Evolutionary conservation across 352 stramenopile genomes (phyloP).

Genomic region (Phytophthora megakarya): DNA sequence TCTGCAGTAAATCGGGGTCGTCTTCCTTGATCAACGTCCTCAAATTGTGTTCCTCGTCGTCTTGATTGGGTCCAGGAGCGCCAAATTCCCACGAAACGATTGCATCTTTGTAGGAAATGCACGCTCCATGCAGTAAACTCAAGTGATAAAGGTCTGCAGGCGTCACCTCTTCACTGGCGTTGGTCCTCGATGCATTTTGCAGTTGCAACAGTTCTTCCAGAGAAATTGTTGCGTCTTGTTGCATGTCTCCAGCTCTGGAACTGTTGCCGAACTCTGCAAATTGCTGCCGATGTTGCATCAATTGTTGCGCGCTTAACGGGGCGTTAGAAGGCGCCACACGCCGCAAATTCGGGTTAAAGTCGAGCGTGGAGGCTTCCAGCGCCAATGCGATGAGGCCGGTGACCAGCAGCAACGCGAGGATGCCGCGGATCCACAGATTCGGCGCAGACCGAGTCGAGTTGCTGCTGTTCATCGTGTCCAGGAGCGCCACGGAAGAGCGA

Average conservation of each 20-base stretch:
- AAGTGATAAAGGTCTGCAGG: constrained; percentile 48
- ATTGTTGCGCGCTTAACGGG: constrained; percentile 10
- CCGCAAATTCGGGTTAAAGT: constrained; percentile 35
- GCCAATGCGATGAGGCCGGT: constrained; percentile 35
- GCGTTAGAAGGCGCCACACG: constrained; percentile 22
- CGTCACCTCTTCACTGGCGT: constrained; percentile 30
- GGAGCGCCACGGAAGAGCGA: constrained; percentile 5
- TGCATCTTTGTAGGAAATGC: constrained; percentile 45
- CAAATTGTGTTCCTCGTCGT: constrained; percentile 24
- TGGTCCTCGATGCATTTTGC: constrained; percentile 11
- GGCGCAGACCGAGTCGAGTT: constrained; percentile 3
- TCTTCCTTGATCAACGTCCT: constrained; percentile 38
- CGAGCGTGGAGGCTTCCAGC: constrained; percentile 39
- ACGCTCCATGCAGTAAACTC: constrained; percentile 55
- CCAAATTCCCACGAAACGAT: constrained; percentile 58
- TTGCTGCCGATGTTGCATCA: constrained; percentile 10
- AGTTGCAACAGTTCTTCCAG: constrained; percentile 20
- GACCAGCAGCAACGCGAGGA: constrained; percentile 36
- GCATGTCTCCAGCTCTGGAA: neutral
- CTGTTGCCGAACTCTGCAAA: neutral
- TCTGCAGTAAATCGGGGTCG: constrained; percentile 44
- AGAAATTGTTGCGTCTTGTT: constrained; percentile 15
- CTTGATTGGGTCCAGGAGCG: constrained; percentile 18
- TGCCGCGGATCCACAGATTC: constrained; percentile 33
- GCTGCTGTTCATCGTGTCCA: constrained; percentile 4